A percentile compares a stretch with the other conserved stretches of the same genome.
These are phyloP conservation scores for Viola odorata DNA, from an alignment of 345 rosid species.

Conservation along the genomic window DNA sequence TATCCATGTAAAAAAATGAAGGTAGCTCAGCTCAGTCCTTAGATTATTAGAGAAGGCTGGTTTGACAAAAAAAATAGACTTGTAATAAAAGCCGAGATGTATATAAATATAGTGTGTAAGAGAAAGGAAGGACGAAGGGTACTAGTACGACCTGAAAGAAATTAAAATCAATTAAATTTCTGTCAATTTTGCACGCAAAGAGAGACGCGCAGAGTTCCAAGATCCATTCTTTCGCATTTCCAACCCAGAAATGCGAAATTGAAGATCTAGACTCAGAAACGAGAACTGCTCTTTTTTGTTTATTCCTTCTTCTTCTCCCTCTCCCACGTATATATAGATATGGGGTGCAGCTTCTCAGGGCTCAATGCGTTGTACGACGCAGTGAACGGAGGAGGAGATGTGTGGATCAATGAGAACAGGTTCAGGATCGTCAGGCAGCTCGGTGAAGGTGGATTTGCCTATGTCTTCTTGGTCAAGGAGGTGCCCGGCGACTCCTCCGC, in stretches of 20 bases:
- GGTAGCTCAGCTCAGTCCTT: too few species aligned
- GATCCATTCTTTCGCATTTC: neutral
- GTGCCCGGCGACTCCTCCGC: slow-evolving; percentile 51
- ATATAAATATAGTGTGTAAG: too few species aligned
- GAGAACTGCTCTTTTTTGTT: neutral
- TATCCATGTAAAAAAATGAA: too few species aligned
- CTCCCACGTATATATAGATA: slow-evolving; percentile 7
- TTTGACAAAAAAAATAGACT: too few species aligned
- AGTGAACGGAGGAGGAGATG: slow-evolving; percentile 86
- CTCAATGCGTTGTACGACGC: slow-evolving; percentile 87
- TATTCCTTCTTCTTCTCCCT: neutral
- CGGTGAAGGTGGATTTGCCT: slow-evolving; percentile 97
- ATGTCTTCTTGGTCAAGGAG: slow-evolving; percentile 80
- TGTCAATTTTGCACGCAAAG: neutral
- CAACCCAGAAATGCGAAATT: neutral
- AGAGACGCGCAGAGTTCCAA: neutral
- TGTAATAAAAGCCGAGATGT: too few species aligned
- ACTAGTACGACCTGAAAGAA: too few species aligned
- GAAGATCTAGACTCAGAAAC: neutral
- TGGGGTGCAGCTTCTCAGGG: slow-evolving; percentile 96
- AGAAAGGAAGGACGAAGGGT: too few species aligned
- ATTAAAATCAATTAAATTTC: too few species aligned
- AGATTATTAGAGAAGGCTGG: too few species aligned
- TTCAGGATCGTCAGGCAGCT: slow-evolving; percentile 88
- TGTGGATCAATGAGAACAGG: slow-evolving; percentile 97